A percentile compares a stretch with the other conserved stretches of the same genome.
phyloP scores from a whole-genome alignment of 345 rosid species.

The Kandelia obovata region DNA sequence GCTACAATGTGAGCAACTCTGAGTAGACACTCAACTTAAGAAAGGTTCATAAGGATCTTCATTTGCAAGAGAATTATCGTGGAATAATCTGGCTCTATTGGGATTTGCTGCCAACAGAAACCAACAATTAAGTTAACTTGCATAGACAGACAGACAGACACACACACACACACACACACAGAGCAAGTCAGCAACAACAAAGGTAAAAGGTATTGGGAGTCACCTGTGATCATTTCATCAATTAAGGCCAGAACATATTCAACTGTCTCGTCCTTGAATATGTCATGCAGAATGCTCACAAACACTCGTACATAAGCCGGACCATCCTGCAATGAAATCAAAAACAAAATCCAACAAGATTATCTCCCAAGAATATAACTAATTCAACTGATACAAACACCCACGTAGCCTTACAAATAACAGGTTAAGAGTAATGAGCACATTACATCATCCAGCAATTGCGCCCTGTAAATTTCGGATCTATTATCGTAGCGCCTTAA shows the following conservation, averaged over 20 bases:
- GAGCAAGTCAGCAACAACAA: background rate
- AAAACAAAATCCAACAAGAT: slow-evolving; percentile 2
- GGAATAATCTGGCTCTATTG: slow-evolving; percentile 82
- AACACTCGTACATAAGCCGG: slow-evolving; percentile 81
- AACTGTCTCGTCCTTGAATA: slow-evolving; percentile 89
- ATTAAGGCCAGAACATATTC: slow-evolving; percentile 93
- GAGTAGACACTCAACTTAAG: slow-evolving; percentile 62
- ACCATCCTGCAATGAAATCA: slow-evolving; percentile 66
- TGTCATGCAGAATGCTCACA: slow-evolving; percentile 80
- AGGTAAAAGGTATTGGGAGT: too few species aligned
- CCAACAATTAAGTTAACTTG: slow-evolving; percentile 24
- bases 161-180: background rate
- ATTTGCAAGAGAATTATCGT: slow-evolving; percentile 63
- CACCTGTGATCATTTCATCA: slow-evolving; percentile 90
- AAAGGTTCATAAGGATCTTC: slow-evolving; percentile 92
- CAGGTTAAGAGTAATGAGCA: too few species aligned
- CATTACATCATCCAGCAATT: slow-evolving; percentile 78
- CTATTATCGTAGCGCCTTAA: slow-evolving; percentile 82
- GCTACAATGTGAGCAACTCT: too few species aligned
- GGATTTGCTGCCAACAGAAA: slow-evolving; percentile 66
- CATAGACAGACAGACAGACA: background rate
- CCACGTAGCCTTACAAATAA: too few species aligned
- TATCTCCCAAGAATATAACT: background rate
- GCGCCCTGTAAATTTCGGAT: slow-evolving; percentile 73
- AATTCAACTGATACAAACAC: background rate